phyloP scores from a whole-genome alignment of 2,329 filamentous ascomycete species.

The Beauveria asiatica region DNA sequence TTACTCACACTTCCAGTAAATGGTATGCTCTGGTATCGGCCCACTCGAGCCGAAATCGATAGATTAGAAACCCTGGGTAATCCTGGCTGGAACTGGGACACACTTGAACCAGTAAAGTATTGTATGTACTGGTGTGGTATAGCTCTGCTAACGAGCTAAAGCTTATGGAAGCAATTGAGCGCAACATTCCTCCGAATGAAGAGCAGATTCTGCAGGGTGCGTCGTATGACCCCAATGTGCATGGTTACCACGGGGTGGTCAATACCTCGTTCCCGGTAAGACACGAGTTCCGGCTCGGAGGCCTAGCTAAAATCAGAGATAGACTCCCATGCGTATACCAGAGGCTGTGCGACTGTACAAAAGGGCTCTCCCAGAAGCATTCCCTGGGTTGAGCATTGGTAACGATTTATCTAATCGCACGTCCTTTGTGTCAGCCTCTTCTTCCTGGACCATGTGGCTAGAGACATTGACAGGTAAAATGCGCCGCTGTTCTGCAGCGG shows the following conservation, averaged over 20 bases:
- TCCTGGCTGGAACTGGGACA: conserved; percentile 25
- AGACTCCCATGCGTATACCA: conserved; percentile 18
- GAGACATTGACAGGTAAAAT: conserved; percentile 12
- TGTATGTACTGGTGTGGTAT: conserved; percentile 11
- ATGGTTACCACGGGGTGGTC: conserved; percentile 14
- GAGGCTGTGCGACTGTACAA: conserved; percentile 17
- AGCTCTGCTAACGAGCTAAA: conserved; percentile 10
- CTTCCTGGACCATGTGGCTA: conserved; percentile 19
- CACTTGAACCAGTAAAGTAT: conserved; percentile 21
- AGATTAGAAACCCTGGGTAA: conserved; percentile 15
- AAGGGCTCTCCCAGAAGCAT: conserved; percentile 13
- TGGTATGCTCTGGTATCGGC: conserved; percentile 19
- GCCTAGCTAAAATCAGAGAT: not conserved
- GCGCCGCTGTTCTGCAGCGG: conserved; percentile 18
- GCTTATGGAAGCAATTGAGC: conserved; percentile 16
- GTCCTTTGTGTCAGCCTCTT: conserved; percentile 17
- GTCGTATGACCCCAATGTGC: conserved; percentile 23
- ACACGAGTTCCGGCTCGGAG: not conserved
- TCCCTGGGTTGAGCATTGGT: conserved; percentile 16
- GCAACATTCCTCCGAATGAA: conserved; percentile 15
- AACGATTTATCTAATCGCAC: conserved; percentile 18
- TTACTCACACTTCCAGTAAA: conserved; percentile 14
- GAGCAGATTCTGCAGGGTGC: conserved; percentile 15
- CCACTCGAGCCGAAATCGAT: conserved; percentile 17
- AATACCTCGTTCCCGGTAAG: conserved; percentile 19